These are phyloP conservation scores for Lentinula boryana DNA, from an alignment of 768 basidiomycete genomes.

Conservation along the genomic window DNA sequence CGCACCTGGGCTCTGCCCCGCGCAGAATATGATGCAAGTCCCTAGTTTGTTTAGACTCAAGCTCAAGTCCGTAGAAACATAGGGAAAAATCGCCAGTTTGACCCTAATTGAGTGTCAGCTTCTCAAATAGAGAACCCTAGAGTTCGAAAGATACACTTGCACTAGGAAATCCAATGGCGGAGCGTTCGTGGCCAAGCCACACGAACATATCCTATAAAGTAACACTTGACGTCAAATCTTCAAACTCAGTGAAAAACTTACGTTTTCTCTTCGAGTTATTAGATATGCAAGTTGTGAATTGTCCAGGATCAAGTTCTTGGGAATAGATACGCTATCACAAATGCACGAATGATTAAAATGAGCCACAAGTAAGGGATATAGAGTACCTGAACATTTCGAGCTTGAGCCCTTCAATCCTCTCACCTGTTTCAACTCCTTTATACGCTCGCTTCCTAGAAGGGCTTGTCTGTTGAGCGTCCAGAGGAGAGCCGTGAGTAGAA, in stretches of 20 bases:
- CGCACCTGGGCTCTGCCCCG: constrained; percentile 32
- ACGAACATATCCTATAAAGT: constrained; percentile 22
- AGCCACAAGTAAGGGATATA: not conserved
- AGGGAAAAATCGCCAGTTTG: constrained; percentile 25
- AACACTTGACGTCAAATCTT: not conserved
- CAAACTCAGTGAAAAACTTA: constrained; percentile 8
- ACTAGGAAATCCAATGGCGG: constrained; percentile 24
- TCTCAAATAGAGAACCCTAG: not conserved
- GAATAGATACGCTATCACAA: constrained; percentile 30
- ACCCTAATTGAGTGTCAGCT: constrained; percentile 23
- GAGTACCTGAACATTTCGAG: constrained; percentile 40
- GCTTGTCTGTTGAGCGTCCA: not conserved
- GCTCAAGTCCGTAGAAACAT: constrained; percentile 22
- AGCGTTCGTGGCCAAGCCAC: constrained; percentile 29
- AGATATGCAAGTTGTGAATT: constrained; percentile 33
- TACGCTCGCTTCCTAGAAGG: constrained; percentile 15
- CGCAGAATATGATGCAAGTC: constrained; percentile 23
- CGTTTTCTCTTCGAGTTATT: constrained; percentile 17
- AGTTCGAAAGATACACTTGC: constrained; percentile 13
- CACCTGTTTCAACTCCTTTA: constrained; percentile 10
- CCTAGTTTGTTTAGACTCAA: constrained; percentile 16
- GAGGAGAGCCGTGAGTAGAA: constrained; percentile 20
- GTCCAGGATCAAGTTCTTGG: constrained; percentile 29
- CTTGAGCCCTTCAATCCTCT: constrained; percentile 11
- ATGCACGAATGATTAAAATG: not conserved